phyloP scores from a whole-genome alignment of 2,329 filamentous ascomycete genomes.

The Pseudogymnoascus sp. region DNA sequence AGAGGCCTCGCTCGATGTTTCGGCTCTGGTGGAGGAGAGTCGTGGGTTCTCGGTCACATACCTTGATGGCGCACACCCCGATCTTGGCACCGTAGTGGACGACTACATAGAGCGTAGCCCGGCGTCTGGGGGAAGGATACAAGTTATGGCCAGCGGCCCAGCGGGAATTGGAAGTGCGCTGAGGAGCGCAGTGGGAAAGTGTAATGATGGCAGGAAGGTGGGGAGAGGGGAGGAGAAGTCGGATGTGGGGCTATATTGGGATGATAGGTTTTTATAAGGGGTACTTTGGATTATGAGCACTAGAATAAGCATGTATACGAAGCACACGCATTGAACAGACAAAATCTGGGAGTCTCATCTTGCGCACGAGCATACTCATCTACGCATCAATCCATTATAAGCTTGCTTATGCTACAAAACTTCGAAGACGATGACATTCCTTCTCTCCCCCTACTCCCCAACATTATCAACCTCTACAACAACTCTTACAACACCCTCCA shows the following conservation, averaged over 20 bases:
- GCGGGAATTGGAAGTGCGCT: slow-evolving; percentile 53
- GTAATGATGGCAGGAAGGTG: slow-evolving; percentile 46
- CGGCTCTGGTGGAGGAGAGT: not conserved
- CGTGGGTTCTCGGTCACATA: slow-evolving; percentile 7
- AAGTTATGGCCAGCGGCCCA: slow-evolving; percentile 55
- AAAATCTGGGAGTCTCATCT: not conserved
- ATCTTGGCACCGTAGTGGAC: slow-evolving; percentile 40
- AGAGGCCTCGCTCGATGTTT: slow-evolving; percentile 16
- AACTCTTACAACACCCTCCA: slow-evolving; percentile 26
- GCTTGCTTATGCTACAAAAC: not conserved
- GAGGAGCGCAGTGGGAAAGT: slow-evolving; percentile 44
- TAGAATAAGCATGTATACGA: not conserved
- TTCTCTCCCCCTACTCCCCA: not conserved
- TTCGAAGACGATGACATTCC: not conserved
- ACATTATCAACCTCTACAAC: slow-evolving; percentile 17
- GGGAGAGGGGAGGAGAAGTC: slow-evolving; percentile 51
- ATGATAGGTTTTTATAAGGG: slow-evolving; percentile 41
- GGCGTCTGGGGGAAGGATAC: slow-evolving; percentile 38
- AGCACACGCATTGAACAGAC: not conserved
- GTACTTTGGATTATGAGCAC: not conserved
- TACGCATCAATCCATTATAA: not conserved
- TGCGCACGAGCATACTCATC: not conserved
- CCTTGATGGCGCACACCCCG: slow-evolving; percentile 33
- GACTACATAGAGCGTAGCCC: slow-evolving; percentile 43
- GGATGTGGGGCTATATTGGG: slow-evolving; percentile 50